phyloP scores from a whole-genome alignment of 768 basidiomycete species.

The Trametes punicea region DNA sequence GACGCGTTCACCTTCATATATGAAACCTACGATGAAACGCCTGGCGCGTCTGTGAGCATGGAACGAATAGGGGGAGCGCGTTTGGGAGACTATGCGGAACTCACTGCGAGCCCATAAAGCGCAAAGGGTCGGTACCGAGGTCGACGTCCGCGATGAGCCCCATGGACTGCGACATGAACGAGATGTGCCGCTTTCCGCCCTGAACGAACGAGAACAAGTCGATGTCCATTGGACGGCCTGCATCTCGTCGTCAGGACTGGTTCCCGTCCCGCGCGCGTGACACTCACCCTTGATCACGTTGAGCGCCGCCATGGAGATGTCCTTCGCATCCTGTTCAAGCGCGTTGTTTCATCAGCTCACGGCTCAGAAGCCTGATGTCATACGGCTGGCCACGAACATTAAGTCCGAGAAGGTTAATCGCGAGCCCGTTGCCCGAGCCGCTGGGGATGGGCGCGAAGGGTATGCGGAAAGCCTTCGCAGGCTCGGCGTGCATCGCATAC shows the following conservation, averaged over 20 bases:
- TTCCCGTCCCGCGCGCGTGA: neutral
- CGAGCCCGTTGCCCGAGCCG: constrained; percentile 77
- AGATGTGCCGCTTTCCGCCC: constrained; percentile 55
- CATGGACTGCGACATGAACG: constrained; percentile 80
- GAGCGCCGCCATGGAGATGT: constrained; percentile 67
- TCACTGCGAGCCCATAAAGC: constrained; percentile 71
- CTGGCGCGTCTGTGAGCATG: constrained; percentile 22
- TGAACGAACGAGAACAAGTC: constrained; percentile 81
- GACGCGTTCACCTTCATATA: constrained; percentile 60
- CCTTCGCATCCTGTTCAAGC: constrained; percentile 55
- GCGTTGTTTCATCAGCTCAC: neutral
- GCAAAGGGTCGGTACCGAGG: constrained; percentile 76
- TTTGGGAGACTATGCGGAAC: neutral
- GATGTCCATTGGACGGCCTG: constrained; percentile 69
- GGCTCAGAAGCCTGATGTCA: too few species aligned
- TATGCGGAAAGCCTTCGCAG: constrained; percentile 56
- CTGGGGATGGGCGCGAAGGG: constrained; percentile 80
- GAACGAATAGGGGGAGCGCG: too few species aligned
- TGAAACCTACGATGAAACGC: constrained; percentile 70
- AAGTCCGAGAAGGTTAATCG: constrained; percentile 70
- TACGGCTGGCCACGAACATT: constrained; percentile 52
- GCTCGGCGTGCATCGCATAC: constrained; percentile 61
- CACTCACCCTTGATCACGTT: constrained; percentile 74
- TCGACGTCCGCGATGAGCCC: constrained; percentile 88
- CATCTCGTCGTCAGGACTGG: too few species aligned